Base-by-base conservation (phyloP, 345 rosid genomes). In the Dipteronia dyeriana region DNA sequence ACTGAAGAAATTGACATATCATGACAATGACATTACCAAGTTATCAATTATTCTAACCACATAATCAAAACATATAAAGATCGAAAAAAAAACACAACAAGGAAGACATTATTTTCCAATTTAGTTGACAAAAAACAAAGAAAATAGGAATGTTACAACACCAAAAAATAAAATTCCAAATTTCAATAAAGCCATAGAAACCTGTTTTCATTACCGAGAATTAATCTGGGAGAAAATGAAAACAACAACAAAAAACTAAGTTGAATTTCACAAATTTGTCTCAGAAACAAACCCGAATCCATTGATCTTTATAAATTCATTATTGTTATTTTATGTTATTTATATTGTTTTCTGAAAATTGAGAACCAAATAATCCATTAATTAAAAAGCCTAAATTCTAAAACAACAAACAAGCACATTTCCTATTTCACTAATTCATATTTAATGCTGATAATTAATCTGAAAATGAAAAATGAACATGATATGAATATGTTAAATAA, bases 331-430 rank as follows among this genome's bases (percentile, higher is more conserved):
- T 59, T 20, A 9, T n/a, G 22, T 22, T n/a, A 9, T 59, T 59
- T 25, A 59, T 1, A 16, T 1, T 59, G 19, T 56, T 59, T 59
- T 20, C 63, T 13, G 17, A 22, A 59, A 22, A 7, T 19, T 59
- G 26, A 59, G 26, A 59, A 59, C 9, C 26, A 8, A 19, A 19
- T 22, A 56, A 56, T 56, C 38, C 38, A 34, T 34, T 3, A 56
- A 2, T 17, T 56, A 4, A 56, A 5, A n/a, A 41, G 49, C 51
- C 22, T 67, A 67, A 10, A 41, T 34, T 34, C 38, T 4, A 34
- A 34, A 34, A n/a, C 17, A 67, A 67, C 53, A 67, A 68, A 68
- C 54, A 68, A 31, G 45, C 31, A 13, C 17, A 68, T 68, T 68
- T 38, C 54, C 29, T 13, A n/a, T 43, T 20, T 43, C 12, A 25